These are phyloP conservation scores for Xenosphaeropsis pyriputrescens DNA, from an alignment of 2,329 filamentous ascomycete species.

Conservation along the genomic window DNA sequence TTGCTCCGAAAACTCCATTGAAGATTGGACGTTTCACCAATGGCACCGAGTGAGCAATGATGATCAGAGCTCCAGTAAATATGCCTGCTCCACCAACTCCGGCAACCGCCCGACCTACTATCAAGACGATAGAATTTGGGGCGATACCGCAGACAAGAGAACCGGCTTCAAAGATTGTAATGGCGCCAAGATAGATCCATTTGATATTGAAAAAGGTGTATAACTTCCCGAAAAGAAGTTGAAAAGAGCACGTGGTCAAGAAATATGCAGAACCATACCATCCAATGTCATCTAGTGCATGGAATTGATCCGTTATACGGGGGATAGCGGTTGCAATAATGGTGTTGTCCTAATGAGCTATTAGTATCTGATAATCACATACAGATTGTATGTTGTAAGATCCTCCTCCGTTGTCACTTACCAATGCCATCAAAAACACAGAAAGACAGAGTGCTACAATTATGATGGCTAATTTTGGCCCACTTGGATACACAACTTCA, in stretches of 20 bases:
- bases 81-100: conserved; percentile 11
- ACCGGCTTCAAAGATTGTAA: conserved; percentile 15
- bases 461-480: neutral
- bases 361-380: neutral
- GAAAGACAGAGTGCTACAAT: neutral
- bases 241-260: conserved; percentile 12
- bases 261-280: conserved; percentile 25
- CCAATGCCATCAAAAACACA: neutral
- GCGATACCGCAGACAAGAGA: conserved; percentile 12
- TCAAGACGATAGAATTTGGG: conserved; percentile 12
- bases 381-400: neutral
- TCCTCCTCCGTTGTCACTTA: neutral
- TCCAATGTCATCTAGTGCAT: conserved; percentile 22
- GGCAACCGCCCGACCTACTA: conserved; percentile 13
- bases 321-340: conserved; percentile 10
- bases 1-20: conserved; percentile 9
- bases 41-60: conserved; percentile 9
- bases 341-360: neutral
- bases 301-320: conserved; percentile 18
- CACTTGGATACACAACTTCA: conserved; percentile 14
- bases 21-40: conserved; percentile 6
- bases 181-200: conserved; percentile 6
- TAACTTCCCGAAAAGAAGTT: conserved; percentile 6
- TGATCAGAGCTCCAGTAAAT: conserved; percentile 11
- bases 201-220: conserved; percentile 11